Evolutionary conservation across 257 asterid species (phyloP), one percentile per base, ranked within the genome.

Genomic region (Jaltomata sinuosa): DNA sequence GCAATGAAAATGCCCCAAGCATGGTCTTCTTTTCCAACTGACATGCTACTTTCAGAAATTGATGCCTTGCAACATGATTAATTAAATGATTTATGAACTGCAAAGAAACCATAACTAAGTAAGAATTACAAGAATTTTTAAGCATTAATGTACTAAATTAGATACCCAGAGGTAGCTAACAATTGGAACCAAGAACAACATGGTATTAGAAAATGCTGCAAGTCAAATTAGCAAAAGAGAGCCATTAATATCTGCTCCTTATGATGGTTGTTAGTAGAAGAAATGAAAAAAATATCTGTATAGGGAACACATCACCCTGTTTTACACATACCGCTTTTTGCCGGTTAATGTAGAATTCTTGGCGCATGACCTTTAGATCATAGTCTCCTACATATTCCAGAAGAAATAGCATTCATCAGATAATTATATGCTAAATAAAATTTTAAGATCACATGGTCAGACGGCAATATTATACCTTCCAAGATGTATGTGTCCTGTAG

Each of bases 321-420:
- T 83, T 82, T 84, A 88, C 82, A 71, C 97, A 47, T 93, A 96
- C 99, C 94, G 40, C 87, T 87, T 94, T 96, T 88, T 96, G 99
- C 80, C 94, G 93, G 91, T 90, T 92, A 68, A 96, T 96, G 86
- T 94, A 96, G 87, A 92, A 91, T 89, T 96, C 99, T 86, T 96
- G 99, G 61, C 99, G 98, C 98, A 94, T 96, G 91, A 96, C 99
- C 90, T 96, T 96, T 78, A 96, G 93, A 94, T 96, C 99, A 61
- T 96, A 96, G 84, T 96, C 99, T 89, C 98, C 99, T 96, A 83
- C 57, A 89, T 50, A 86, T 5, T 82, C 29, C 34, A 84, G 62
- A 21, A 68, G 65, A 71, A 14, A 68, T 71, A 76, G 42, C 55
- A 84, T 83, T 71, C 49, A 57, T 74, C 34, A 50, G 11, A 65